Evolutionary conservation across 2,329 filamentous ascomycete genomes (phyloP).

Genomic region (Rhexocercosporidium sp.): DNA sequence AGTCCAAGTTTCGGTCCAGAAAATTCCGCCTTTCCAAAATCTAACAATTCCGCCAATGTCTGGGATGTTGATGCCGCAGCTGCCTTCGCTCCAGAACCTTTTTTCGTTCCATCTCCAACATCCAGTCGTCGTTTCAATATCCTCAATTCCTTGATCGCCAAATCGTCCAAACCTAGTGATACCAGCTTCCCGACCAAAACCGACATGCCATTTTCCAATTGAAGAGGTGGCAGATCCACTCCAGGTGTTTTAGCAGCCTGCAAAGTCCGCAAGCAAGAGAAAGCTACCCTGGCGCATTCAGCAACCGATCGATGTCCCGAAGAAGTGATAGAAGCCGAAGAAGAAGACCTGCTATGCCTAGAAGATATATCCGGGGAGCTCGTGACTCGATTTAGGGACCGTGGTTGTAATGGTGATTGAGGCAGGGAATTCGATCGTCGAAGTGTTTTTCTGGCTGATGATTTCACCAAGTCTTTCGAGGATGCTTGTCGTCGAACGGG

Average conservation of each 20-base stretch:
- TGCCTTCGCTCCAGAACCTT: slow-evolving; percentile 30
- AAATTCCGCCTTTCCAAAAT: slow-evolving; percentile 57
- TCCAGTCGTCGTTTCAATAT: slow-evolving; percentile 69
- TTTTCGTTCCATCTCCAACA: slow-evolving; percentile 42
- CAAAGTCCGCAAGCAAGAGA: slow-evolving; percentile 65
- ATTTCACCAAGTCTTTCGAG: slow-evolving; percentile 46
- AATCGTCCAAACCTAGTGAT: slow-evolving; percentile 65
- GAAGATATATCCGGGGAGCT: slow-evolving; percentile 62
- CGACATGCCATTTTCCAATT: slow-evolving; percentile 76
- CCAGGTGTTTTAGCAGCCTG: slow-evolving; percentile 56
- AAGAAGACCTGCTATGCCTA: slow-evolving; percentile 45
- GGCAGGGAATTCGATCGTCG: slow-evolving; percentile 62
- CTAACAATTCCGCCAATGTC: slow-evolving; percentile 64
- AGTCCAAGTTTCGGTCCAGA: slow-evolving; percentile 55
- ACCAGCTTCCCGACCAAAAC: slow-evolving; percentile 71
- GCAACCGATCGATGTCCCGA: slow-evolving; percentile 44
- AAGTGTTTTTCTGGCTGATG: slow-evolving; percentile 48
- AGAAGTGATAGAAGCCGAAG: slow-evolving; percentile 40
- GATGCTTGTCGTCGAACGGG: slow-evolving; percentile 32
- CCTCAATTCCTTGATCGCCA: slow-evolving; percentile 71
- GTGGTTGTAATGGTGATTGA: slow-evolving; percentile 65
- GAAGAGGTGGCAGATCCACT: slow-evolving; percentile 63
- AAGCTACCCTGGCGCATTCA: slow-evolving; percentile 73
- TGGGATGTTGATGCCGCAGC: slow-evolving; percentile 46
- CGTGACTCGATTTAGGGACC: slow-evolving; percentile 63